Evolutionary conservation across 441 rosid genomes (phyloP).

Genomic region (Omphalea diandra): DNA sequence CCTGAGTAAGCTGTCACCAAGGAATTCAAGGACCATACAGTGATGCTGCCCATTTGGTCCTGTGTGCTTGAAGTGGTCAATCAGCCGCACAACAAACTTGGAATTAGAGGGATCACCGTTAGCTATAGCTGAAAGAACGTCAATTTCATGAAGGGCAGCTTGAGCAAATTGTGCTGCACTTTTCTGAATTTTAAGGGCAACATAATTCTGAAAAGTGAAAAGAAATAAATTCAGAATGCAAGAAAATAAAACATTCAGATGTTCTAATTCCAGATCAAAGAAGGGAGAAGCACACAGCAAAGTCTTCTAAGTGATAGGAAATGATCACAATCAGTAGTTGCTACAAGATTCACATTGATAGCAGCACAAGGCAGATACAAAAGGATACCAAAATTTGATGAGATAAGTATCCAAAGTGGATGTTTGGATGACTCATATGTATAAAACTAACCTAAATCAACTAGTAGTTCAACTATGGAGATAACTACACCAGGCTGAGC

Average conservation of each 20-base stretch:
- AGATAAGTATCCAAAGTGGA: too few relatives aligned
- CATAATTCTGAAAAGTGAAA: conserved; percentile 53
- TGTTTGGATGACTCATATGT: too few relatives aligned
- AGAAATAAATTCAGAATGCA: conserved; percentile 6
- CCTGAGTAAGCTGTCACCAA: conserved; percentile 88
- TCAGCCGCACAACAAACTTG: conserved; percentile 66
- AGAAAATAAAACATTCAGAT: neutral
- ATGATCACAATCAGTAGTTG: too few relatives aligned
- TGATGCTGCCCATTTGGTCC: conserved; percentile 96
- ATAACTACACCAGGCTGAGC: too few relatives aligned
- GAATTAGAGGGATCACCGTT: conserved; percentile 61
- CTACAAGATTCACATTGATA: neutral
- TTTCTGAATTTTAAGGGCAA: conserved; percentile 97
- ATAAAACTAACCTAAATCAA: too few relatives aligned
- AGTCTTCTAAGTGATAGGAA: neutral
- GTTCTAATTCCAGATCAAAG: neutral
- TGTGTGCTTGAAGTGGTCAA: conserved; percentile 83
- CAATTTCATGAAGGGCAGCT: conserved; percentile 96
- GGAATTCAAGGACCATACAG: conserved; percentile 97
- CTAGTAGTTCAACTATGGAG: too few relatives aligned
- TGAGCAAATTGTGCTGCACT: conserved; percentile 93
- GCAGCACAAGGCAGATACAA: neutral
- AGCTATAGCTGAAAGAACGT: conserved; percentile 68
- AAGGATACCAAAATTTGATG: neutral
- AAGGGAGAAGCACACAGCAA: neutral